These are phyloP conservation scores for Peronosclerospora sorghi DNA, from an alignment of 352 stramenopile genomes.

Conservation along the genomic window DNA sequence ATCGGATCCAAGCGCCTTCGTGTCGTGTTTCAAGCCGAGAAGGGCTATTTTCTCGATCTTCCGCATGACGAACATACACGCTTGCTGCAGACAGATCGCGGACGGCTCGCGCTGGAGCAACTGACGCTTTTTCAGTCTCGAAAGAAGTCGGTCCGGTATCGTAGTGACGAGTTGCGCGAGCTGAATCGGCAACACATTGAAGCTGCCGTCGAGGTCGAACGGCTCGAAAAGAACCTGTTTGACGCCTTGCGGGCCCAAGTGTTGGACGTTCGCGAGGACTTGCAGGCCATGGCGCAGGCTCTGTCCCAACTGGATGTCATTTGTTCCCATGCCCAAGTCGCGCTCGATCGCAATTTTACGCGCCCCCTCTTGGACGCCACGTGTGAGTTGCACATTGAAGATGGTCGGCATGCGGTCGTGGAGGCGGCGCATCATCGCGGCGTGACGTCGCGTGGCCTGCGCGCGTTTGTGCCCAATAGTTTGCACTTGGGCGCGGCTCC, in stretches of 20 bases:
- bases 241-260: constrained; percentile 23
- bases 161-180: constrained; percentile 45
- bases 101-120: constrained; percentile 19
- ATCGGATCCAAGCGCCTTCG: constrained; percentile 44
- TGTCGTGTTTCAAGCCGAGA: constrained; percentile 48
- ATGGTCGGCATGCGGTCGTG: constrained; percentile 56
- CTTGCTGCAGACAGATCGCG: constrained; percentile 19
- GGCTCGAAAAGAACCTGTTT: constrained; percentile 53
- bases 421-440: constrained; percentile 47
- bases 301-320: constrained; percentile 53
- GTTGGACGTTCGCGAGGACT: constrained; percentile 13
- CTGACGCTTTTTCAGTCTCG: constrained; percentile 50
- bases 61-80: constrained; percentile 46
- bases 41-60: constrained; percentile 58
- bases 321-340: constrained; percentile 54
- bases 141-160: constrained; percentile 59
- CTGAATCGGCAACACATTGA: constrained; percentile 52
- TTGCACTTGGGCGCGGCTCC: constrained; percentile 28
- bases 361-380: constrained; percentile 43
- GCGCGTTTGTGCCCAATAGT: constrained; percentile 67
- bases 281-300: constrained; percentile 41
- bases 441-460: constrained; percentile 36
- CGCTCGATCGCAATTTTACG: constrained; percentile 49
- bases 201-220: constrained; percentile 38
- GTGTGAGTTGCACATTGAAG: constrained; percentile 50